phyloP scores from a whole-genome alignment of 345 rosid genomes.

The Xanthoceras sorbifolium region DNA sequence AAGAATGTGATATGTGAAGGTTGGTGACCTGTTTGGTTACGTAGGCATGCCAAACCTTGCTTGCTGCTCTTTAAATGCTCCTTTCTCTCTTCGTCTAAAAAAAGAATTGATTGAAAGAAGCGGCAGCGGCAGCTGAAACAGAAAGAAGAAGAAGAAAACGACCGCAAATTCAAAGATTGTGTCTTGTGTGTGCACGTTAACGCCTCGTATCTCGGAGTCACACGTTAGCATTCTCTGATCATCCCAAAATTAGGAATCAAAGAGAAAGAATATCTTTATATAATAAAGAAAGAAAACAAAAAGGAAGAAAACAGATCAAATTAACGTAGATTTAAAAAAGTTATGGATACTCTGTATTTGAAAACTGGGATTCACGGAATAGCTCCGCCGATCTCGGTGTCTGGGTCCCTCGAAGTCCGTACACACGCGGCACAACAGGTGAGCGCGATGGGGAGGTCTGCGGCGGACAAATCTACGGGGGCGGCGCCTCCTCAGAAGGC shows the following conservation, averaged over 20 bases:
- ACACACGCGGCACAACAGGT: constrained; percentile 41
- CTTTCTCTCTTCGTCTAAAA: neutral
- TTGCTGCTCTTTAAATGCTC: constrained; percentile 7
- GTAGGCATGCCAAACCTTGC: constrained; percentile 16
- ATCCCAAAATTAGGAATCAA: neutral
- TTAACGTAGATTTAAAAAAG: neutral
- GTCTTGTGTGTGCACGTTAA: constrained; percentile 38
- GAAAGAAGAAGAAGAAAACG: constrained; percentile 17
- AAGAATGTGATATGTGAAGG: neutral
- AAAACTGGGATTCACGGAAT: constrained; percentile 54
- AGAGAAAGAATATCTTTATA: neutral
- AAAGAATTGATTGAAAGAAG: neutral
- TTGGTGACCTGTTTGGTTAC: constrained; percentile 24
- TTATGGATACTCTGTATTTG: constrained; percentile 59
- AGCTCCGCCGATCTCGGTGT: constrained; percentile 53
- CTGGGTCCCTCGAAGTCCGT: constrained; percentile 46
- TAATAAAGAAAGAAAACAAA: neutral
- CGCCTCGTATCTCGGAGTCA: constrained; percentile 20
- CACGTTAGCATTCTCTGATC: constrained; percentile 15
- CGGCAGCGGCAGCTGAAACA: neutral
- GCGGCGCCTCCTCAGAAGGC: constrained; percentile 42
- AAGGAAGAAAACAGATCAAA: neutral
- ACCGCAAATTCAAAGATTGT: constrained; percentile 34
- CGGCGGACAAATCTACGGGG: constrained; percentile 41
- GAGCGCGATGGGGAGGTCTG: constrained; percentile 44